A percentile compares a stretch with the other conserved stretches of the same genome.
Evolutionary conservation across 495 filamentous ascomycete species (phyloP).

Genomic region (Lasiosphaeris hirsuta): DNA sequence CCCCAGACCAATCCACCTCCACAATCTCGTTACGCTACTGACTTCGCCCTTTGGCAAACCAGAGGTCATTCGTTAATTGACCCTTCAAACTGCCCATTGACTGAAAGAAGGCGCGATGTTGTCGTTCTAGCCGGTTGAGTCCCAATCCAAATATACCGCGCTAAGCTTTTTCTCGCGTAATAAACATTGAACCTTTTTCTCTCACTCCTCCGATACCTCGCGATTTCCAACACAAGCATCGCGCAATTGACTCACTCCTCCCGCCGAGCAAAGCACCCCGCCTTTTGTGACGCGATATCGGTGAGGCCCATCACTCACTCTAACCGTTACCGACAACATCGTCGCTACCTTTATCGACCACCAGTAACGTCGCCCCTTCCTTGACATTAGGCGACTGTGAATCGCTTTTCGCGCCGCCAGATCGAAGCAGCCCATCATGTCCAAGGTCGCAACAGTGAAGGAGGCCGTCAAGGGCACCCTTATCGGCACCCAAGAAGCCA

Average conservation of each 20-base stretch:
- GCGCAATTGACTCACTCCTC: too few relatives aligned
- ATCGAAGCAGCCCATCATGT: constrained; percentile 26
- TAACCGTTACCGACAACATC: background rate
- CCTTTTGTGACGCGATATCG: background rate
- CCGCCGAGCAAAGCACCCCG: too few relatives aligned
- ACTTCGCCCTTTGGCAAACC: background rate
- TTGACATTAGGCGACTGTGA: too few relatives aligned
- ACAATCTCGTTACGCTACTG: background rate
- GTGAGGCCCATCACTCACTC: background rate
- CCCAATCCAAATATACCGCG: too few relatives aligned
- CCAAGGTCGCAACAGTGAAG: constrained; percentile 50
- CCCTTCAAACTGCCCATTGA: background rate
- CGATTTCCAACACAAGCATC: too few relatives aligned
- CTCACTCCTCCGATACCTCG: too few relatives aligned
- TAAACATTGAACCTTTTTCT: too few relatives aligned
- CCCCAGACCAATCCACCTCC: constrained; percentile 7
- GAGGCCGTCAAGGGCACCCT: constrained; percentile 75
- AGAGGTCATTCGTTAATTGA: background rate
- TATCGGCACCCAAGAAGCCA: constrained; percentile 57
- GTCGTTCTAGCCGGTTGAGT: background rate
- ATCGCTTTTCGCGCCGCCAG: background rate
- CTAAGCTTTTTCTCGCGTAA: too few relatives aligned
- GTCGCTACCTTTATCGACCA: too few relatives aligned
- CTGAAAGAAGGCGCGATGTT: background rate
- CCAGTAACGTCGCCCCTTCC: background rate